phyloP scores from a whole-genome alignment of 331 rosid species.

The Rosa hybrid region DNA sequence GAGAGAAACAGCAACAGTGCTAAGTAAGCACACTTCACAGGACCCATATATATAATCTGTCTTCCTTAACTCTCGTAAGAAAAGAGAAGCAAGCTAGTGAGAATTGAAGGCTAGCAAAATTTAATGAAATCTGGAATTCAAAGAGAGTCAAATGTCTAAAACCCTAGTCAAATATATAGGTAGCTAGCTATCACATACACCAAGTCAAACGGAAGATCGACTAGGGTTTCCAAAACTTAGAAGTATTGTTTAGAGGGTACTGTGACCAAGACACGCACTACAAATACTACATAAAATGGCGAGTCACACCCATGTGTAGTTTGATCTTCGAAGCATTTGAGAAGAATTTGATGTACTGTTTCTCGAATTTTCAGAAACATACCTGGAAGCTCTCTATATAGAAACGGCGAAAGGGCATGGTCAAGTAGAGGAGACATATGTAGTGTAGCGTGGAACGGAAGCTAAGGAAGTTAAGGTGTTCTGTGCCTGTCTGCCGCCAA shows the following conservation, averaged over 20 bases:
- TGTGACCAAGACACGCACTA: conserved; percentile 7
- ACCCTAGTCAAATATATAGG: conserved; percentile 11
- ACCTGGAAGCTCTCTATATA: neutral
- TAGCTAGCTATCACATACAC: neutral
- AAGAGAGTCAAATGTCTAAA: conserved; percentile 12
- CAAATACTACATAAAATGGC: conserved; percentile 1
- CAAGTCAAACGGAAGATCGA: neutral
- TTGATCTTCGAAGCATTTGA: conserved; percentile 16
- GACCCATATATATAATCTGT: neutral
- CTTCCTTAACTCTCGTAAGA: neutral
- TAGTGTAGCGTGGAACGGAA: conserved; percentile 16
- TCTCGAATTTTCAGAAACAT: conserved; percentile 5
- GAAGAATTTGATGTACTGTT: conserved; percentile 12
- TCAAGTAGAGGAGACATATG: neutral
- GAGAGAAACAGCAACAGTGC: conserved; percentile 12
- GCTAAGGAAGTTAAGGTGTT: conserved; percentile 19
- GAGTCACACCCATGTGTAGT: conserved; percentile 22
- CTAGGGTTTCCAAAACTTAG: neutral
- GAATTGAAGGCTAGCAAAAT: neutral
- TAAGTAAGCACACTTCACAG: conserved; percentile 7
- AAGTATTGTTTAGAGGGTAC: neutral
- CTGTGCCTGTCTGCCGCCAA: conserved; percentile 27
- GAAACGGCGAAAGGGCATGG: neutral
- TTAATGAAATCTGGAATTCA: neutral
- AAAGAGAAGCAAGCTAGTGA: neutral